Evolutionary conservation across 106 monocot genomes (phyloP).

Genomic region (Iris macrosiphon): DNA sequence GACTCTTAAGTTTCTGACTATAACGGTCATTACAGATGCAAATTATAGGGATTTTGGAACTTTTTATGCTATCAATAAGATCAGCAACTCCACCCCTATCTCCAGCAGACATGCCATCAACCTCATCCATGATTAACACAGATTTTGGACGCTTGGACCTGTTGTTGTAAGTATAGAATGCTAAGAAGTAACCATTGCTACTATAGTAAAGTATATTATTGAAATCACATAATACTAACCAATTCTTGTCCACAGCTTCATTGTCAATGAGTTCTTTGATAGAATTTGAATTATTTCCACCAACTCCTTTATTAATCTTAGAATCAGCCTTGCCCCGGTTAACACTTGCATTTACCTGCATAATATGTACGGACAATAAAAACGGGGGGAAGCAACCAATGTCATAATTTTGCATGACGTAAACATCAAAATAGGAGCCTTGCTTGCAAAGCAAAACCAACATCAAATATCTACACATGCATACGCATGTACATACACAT

Average conservation of each 20-base stretch:
- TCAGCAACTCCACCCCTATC: conserved; percentile 98
- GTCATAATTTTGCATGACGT: not conserved
- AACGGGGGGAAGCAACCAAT: not conserved
- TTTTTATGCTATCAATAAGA: conserved; percentile 96
- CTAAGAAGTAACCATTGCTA: conserved; percentile 2
- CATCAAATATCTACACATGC: no score
- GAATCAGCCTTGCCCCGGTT: conserved; percentile 94
- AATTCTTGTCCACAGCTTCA: conserved; percentile 50
- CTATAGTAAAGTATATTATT: not conserved
- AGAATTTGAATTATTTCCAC: conserved; percentile 87
- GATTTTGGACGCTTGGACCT: conserved; percentile 79
- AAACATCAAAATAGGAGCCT: no score
- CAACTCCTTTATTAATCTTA: conserved; percentile 81
- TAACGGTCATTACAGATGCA: conserved; percentile 99
- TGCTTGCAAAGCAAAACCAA: no score
- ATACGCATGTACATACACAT: no score
- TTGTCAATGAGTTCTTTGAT: conserved; percentile 93
- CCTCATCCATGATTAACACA: conserved; percentile 97
- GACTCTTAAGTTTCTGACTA: conserved; percentile 97
- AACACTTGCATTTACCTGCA: conserved; percentile 98
- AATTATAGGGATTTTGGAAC: conserved; percentile 90
- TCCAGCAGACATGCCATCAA: conserved; percentile 99
- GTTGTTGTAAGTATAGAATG: conserved; percentile 1
- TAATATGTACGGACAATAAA: not conserved
- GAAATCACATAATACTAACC: conserved; percentile 38